Evolutionary conservation across 768 basidiomycete species (phyloP).

Genomic region (Tylopilus plumbeoviolaceoides): DNA sequence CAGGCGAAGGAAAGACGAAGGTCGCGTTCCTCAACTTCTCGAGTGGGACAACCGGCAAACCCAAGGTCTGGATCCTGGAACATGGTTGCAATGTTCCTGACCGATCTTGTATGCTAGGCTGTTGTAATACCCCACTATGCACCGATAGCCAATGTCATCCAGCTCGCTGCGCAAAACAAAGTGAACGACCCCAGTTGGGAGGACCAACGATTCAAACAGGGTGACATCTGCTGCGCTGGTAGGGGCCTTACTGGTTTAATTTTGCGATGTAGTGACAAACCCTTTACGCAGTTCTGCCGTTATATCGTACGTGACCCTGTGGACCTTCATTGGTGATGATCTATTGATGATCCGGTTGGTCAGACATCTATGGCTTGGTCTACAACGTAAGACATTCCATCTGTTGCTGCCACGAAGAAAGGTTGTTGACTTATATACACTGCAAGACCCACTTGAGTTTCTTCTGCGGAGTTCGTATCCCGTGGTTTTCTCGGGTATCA

Average conservation of each 20-base stretch:
- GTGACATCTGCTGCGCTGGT: slow-evolving; percentile 62
- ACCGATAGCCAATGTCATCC: slow-evolving; percentile 59
- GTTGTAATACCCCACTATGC: slow-evolving; percentile 60
- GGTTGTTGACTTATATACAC: slow-evolving; percentile 20
- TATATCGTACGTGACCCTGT: slow-evolving; percentile 48
- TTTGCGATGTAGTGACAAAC: background rate
- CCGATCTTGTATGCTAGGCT: slow-evolving; percentile 33
- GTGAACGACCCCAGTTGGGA: slow-evolving; percentile 43
- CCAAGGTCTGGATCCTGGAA: slow-evolving; percentile 47
- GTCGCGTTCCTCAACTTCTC: slow-evolving; percentile 71
- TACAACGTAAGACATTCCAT: slow-evolving; percentile 42
- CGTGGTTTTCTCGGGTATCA: background rate
- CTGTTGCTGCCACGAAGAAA: background rate
- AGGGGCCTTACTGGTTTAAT: slow-evolving; percentile 6
- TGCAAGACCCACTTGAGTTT: slow-evolving; percentile 54
- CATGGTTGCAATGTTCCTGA: background rate
- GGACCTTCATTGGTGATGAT: background rate
- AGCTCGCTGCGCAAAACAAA: slow-evolving; percentile 50
- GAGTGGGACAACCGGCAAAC: slow-evolving; percentile 71
- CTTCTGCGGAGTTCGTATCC: slow-evolving; percentile 48
- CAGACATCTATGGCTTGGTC: slow-evolving; percentile 66
- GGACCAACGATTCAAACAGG: slow-evolving; percentile 51
- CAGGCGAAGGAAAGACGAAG: slow-evolving; percentile 65
- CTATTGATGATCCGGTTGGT: background rate
- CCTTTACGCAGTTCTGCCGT: slow-evolving; percentile 45